Evolutionary conservation across 108 stramenopile species (phyloP).

Genomic region (Cyclotella cryptica): DNA sequence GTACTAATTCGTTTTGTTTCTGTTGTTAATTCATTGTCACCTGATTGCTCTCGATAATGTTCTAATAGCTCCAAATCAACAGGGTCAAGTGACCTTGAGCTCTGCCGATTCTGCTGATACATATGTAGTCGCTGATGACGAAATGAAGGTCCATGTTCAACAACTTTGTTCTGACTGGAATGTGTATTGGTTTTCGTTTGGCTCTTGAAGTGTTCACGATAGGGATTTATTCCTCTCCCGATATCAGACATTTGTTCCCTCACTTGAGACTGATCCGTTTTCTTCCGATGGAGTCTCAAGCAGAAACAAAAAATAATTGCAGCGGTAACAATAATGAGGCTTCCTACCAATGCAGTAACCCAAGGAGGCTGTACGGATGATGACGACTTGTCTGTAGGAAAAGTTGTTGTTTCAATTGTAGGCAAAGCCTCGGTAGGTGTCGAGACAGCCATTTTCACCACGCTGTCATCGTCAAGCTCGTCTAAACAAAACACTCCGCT

Average conservation of each 20-base stretch:
- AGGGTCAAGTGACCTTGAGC: too few species aligned
- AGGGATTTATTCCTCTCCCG: constrained; percentile 1
- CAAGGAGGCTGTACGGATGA: not conserved
- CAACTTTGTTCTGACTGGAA: too few species aligned
- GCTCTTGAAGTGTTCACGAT: constrained; percentile 2
- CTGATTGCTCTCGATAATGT: too few species aligned
- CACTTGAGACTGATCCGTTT: not conserved
- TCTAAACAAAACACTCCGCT: constrained; percentile 20
- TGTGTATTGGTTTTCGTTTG: not conserved
- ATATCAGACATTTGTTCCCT: not conserved
- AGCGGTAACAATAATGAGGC: not conserved
- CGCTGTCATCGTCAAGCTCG: not conserved
- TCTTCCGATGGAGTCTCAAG: not conserved
- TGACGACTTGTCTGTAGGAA: not conserved
- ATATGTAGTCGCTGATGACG: too few species aligned
- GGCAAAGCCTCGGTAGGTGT: not conserved
- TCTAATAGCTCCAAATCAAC: too few species aligned
- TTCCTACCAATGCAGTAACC: not conserved
- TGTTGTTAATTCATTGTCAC: too few species aligned
- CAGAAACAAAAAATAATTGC: not conserved
- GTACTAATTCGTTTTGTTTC: too few species aligned
- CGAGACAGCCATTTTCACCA: not conserved
- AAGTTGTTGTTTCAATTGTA: not conserved
- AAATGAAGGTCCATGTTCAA: too few species aligned
- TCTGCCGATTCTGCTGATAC: too few species aligned